Base-by-base conservation (phyloP, 148 eudicot genomes). In the Persicaria maculosa region DNA sequence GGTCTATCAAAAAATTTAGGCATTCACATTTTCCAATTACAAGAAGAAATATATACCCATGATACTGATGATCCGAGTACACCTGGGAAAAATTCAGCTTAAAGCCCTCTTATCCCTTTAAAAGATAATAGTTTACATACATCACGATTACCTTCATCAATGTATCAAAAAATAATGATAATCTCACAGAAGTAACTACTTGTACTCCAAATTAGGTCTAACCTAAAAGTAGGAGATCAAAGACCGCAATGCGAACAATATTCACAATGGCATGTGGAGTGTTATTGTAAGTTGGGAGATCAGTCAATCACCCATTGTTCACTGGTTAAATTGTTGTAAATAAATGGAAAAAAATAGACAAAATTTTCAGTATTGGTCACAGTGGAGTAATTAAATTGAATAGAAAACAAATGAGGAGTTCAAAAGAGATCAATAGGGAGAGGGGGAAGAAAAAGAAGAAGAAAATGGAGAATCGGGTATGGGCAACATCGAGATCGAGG, bases 401-500 rank as follows among this genome's bases (percentile, higher is more conserved):
- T 12, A 22, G 50, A 3, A 20, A n/a, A 25, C 58, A 6, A 54
- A 25, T 36, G 25, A 14, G 47, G 9, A 62, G 59, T 45, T 70
- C 14, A 9, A 17, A 20, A 45, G n/a, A n/a, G n/a, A n/a, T n/a
- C n/a, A n/a, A n/a, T n/a, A n/a, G n/a, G n/a, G n/a, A n/a, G n/a
- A n/a, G n/a, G n/a, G n/a, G 9, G 1, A 36, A 4, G 71, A 9
- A 46, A 44, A 59, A 36, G 58, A 44, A 40, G 52, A 17, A 47
- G 74, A 44, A 44, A 93, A 97, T 97, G 89, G 92, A 92, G 72
- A 95, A 95, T 73, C 99, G 85, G 40, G 97, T 95, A 40, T 97
- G 99, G 76, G 92, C 90, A 62, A 95, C 99, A 80, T 95, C 99
- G 71, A 95, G n/a, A n/a, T n/a, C n/a, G 97, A 43, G 99, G 99